phyloP scores from a whole-genome alignment of 192 early-diverging fungal genomes.

The Gryganskiella cystojenkinii region DNA sequence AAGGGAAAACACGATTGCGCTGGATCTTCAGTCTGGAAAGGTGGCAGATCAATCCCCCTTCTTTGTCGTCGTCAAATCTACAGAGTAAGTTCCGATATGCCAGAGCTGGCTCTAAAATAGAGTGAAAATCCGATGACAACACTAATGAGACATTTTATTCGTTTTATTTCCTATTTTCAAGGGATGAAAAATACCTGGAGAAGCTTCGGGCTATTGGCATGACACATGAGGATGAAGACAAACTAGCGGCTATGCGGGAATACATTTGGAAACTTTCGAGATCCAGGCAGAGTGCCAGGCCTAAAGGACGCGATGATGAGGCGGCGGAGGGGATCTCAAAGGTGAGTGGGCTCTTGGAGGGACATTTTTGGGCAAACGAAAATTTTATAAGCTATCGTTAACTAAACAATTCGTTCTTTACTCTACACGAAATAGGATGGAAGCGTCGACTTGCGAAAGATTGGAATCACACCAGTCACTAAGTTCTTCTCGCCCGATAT shows the following conservation, averaged over 20 bases:
- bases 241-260: constrained; percentile 76
- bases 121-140: no score
- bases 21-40: constrained; percentile 32
- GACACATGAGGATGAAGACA: constrained; percentile 80
- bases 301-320: constrained; percentile 48
- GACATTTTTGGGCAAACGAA: no score
- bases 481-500: constrained; percentile 72
- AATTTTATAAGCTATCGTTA: not conserved
- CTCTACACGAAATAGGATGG: constrained; percentile 41
- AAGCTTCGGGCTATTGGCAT: constrained; percentile 75
- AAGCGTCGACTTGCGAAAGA: constrained; percentile 60
- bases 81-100: constrained; percentile 58
- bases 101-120: no score
- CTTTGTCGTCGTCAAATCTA: constrained; percentile 50
- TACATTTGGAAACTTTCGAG: constrained; percentile 81
- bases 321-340: constrained; percentile 27
- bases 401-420: not conserved
- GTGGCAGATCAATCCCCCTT: constrained; percentile 14
- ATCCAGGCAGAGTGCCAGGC: constrained; percentile 54
- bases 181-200: constrained; percentile 62
- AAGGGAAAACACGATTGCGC: constrained; percentile 18
- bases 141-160: not conserved
- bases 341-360: not conserved
- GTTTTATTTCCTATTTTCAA: constrained; percentile 19
- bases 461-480: constrained; percentile 76